Base-by-base conservation (phyloP, 2,329 filamentous ascomycete species). In the Aspergillus flavus region DNA sequence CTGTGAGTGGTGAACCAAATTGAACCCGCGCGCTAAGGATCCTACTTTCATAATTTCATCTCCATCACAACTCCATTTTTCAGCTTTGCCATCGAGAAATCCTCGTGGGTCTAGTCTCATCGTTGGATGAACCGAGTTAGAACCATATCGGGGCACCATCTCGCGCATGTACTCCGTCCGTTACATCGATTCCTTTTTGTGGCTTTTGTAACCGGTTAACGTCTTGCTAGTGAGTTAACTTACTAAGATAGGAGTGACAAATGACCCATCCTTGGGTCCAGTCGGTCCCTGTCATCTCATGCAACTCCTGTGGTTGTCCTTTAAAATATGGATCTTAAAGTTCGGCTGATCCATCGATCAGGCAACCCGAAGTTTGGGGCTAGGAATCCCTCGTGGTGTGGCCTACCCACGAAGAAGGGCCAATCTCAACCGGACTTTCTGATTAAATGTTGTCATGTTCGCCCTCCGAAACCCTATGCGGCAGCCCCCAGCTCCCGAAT, bases 1-100 rank as follows among this genome's bases (percentile, higher is more conserved):
- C 50, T 53, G 48, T 62, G 57, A 64, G 39, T 62, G 61, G 59
- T 48, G 48, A 58, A 64, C 63, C 64, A 61, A 66, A 64, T 61
- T 63, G 64, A 41, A 62, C 57, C 55, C 46, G n/a, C 56, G 39
- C 61, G 48, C 61, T 59, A 58, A 54, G 45, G 34, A 58, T 52
- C 30, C 32, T 36, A 26, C 34, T 43, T 48, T 34, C 41, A 36
- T 39, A 53, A 34, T 9, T 50, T 43, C 59, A 45, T 62, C 60
- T 55, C 55, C 60, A 54, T 55, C 46, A 10, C 14, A 36, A 50
- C 59, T 61, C 59, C 59, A 61, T 57, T 58, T 64, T 62, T 62
- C 64, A 64, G 63, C 62, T 61, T 36, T 55, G 39, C 61, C n/a
- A 9, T 55, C 39, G 50, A 23, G 21, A 26, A 23, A 26, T 11